phyloP scores from a whole-genome alignment of 139 green algal species.

The Tetraselmis chui region DNA sequence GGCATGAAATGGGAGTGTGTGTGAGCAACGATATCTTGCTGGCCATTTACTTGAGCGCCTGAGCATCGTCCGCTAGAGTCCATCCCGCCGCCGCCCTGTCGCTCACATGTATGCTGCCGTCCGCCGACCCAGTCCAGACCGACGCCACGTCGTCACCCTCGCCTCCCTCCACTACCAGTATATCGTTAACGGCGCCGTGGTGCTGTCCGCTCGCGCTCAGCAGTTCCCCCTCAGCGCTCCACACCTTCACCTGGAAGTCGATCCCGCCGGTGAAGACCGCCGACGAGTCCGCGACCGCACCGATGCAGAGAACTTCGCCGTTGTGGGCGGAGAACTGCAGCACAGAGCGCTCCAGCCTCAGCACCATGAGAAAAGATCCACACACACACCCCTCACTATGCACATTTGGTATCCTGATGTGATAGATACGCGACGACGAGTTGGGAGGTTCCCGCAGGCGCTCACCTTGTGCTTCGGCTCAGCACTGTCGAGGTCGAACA shows the following conservation, averaged over 20 bases:
- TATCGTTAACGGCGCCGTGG: constrained; percentile 11
- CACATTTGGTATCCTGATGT: too few relatives aligned
- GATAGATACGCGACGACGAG: too few relatives aligned
- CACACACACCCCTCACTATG: too few relatives aligned
- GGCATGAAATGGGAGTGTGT: too few relatives aligned
- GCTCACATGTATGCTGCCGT: constrained; percentile 17
- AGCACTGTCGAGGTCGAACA: background rate
- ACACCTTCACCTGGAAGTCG: constrained; percentile 37
- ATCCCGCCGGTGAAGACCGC: constrained; percentile 36
- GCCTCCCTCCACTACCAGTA: background rate
- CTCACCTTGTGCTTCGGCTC: background rate
- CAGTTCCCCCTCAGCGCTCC: constrained; percentile 11
- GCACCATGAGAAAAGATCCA: too few relatives aligned
- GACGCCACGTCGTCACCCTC: too few relatives aligned
- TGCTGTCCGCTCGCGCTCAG: constrained; percentile 15
- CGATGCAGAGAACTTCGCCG: constrained; percentile 39
- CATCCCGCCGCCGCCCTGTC: background rate
- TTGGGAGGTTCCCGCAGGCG: background rate
- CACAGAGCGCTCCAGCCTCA: too few relatives aligned
- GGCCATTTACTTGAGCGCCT: background rate
- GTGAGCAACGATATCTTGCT: too few relatives aligned
- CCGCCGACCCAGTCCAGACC: constrained; percentile 15
- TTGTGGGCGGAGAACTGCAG: constrained; percentile 37
- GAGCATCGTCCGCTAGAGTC: background rate
- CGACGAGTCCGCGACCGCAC: constrained; percentile 1